phyloP scores from a whole-genome alignment of 2,329 filamentous ascomycete genomes.

The Dactylellina sp. region DNA sequence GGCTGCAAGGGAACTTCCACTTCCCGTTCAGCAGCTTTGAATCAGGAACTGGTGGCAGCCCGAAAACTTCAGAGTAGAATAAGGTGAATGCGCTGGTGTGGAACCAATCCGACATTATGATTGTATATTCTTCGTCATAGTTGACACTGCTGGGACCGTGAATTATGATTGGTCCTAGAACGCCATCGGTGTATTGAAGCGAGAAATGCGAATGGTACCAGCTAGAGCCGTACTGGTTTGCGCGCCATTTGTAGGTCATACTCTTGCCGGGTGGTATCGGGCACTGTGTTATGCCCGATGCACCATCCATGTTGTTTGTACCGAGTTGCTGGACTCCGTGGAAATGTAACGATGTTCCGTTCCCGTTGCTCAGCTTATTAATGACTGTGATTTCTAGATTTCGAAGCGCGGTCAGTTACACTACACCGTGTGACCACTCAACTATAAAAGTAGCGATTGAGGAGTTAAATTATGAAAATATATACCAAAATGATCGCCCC shows the following conservation, averaged over 20 bases:
- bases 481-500: conserved; percentile 71
- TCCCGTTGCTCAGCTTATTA: conserved; percentile 63
- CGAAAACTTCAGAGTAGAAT: conserved; percentile 59
- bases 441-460: too few relatives aligned
- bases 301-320: conserved; percentile 70
- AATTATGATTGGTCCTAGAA: conserved; percentile 73
- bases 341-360: conserved; percentile 67
- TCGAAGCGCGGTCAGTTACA: neutral
- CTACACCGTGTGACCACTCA: neutral
- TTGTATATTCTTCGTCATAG: conserved; percentile 74
- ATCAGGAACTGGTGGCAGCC: conserved; percentile 49
- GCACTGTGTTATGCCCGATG: conserved; percentile 68
- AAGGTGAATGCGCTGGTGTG: conserved; percentile 64
- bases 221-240: conserved; percentile 68
- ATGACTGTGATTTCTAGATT: conserved; percentile 63
- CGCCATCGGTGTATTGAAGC: conserved; percentile 70
- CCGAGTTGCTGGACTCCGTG: conserved; percentile 71
- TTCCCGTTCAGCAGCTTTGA: conserved; percentile 44
- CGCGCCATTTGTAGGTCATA: conserved; percentile 71
- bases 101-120: conserved; percentile 75
- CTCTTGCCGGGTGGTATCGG: conserved; percentile 65
- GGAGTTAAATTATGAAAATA: neutral
- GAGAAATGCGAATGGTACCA: conserved; percentile 74
- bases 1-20: conserved; percentile 49
- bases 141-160: conserved; percentile 71